Evolutionary conservation across 2,329 filamentous ascomycete genomes (phyloP).

Genomic region (Aspergillus intermedius): DNA sequence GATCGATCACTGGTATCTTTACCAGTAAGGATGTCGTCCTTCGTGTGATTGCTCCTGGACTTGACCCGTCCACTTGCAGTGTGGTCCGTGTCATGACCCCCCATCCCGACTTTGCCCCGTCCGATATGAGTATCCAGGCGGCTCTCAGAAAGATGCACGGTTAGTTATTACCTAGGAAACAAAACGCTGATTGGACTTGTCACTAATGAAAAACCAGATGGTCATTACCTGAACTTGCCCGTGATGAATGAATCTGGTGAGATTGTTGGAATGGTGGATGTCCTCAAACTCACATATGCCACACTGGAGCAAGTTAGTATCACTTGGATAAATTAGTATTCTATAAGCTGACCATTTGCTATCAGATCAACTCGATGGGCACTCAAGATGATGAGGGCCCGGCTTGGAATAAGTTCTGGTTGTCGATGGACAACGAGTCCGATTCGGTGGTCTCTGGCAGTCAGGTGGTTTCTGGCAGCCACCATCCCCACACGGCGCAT

Average conservation of each 20-base stretch:
- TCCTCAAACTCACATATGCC: slow-evolving; percentile 95
- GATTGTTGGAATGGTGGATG: slow-evolving; percentile 99
- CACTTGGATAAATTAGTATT: background rate
- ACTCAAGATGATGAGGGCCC: slow-evolving; percentile 85
- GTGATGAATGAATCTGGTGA: slow-evolving; percentile 97
- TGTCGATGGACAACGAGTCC: slow-evolving; percentile 88
- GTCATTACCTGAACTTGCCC: slow-evolving; percentile 94
- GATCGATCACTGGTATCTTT: slow-evolving; percentile 96
- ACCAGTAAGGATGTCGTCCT: slow-evolving; percentile 99
- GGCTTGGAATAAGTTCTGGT: slow-evolving; percentile 99
- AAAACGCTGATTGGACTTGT: background rate
- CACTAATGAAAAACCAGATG: slow-evolving; percentile 54
- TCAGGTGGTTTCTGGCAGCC: slow-evolving; percentile 44
- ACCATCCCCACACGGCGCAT: slow-evolving; percentile 53
- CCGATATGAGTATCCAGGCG: slow-evolving; percentile 98
- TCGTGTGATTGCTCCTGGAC: slow-evolving; percentile 90
- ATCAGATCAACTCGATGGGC: slow-evolving; percentile 81
- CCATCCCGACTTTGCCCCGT: slow-evolving; percentile 95
- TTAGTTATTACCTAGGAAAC: slow-evolving; percentile 41
- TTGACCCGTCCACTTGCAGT: slow-evolving; percentile 91
- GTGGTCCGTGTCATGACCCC: slow-evolving; percentile 99
- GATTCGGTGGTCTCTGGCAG: slow-evolving; percentile 94
- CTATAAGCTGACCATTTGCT: slow-evolving; percentile 1
- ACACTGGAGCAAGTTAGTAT: slow-evolving; percentile 79
- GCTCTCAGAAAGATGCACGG: slow-evolving; percentile 98